phyloP scores from a whole-genome alignment of 371 early-diverging fungal genomes.

The Circinella minor region DNA sequence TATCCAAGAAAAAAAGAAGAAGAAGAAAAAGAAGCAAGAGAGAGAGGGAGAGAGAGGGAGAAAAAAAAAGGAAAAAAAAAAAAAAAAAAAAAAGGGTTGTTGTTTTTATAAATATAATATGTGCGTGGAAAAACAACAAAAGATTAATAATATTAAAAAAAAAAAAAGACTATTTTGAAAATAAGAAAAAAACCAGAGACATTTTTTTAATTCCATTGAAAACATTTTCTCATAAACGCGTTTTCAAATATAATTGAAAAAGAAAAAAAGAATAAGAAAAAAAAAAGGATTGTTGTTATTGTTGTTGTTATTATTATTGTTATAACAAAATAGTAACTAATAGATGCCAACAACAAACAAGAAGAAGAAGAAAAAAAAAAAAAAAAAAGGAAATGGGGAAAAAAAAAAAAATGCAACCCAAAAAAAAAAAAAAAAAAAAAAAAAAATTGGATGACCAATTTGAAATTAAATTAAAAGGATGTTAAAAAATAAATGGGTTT shows the following conservation, averaged over 20 bases:
- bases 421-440: not conserved
- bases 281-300: not conserved
- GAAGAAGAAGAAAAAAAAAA: not conserved
- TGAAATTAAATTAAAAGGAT: too few species aligned
- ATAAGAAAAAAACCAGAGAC: too few species aligned
- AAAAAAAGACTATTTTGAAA: too few species aligned
- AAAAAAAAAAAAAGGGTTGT: too few species aligned
- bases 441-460: not conserved
- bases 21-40: too few species aligned
- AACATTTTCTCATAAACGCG: not conserved
- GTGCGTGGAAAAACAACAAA: too few species aligned
- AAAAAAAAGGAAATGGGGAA: not conserved
- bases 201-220: too few species aligned
- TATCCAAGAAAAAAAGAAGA: too few species aligned
- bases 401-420: not conserved
- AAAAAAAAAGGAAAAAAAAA: too few species aligned
- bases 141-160: too few species aligned
- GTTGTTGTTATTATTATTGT: not conserved
- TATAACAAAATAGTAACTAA: not conserved
- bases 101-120: too few species aligned
- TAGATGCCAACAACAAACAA: slow-evolving; percentile 6
- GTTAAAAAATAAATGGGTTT: not conserved
- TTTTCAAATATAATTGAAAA: not conserved
- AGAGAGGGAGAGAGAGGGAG: too few species aligned
- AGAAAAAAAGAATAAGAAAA: not conserved